These are phyloP conservation scores for Trypanosoma lewisi DNA, from an alignment of 208 protist genomes.

Conservation along the genomic window DNA sequence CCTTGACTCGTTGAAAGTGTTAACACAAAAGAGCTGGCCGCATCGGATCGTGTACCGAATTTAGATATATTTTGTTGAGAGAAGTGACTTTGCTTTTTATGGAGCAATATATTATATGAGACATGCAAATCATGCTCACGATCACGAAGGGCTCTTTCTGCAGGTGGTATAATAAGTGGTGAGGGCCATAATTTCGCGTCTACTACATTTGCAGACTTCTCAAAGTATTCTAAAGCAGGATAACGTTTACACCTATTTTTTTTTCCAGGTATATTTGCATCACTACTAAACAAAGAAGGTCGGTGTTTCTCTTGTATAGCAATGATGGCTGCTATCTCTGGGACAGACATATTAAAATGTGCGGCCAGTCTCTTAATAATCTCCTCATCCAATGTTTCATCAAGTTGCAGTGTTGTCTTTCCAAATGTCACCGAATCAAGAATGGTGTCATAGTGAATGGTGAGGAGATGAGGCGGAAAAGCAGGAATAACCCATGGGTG, in stretches of 20 bases:
- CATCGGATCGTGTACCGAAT: conserved; percentile 41
- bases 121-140: conserved; percentile 71
- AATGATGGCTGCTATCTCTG: conserved; percentile 52
- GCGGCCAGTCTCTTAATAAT: conserved; percentile 55
- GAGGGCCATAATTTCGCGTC: conserved; percentile 81
- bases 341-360: conserved; percentile 47
- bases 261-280: not conserved
- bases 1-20: conserved; percentile 56
- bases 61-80: conserved; percentile 39
- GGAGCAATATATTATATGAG: conserved; percentile 68
- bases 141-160: conserved; percentile 70
- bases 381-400: conserved; percentile 54
- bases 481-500: conserved; percentile 69
- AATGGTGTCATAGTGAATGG: conserved; percentile 66
- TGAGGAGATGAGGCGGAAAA: conserved; percentile 66
- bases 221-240: conserved; percentile 63
- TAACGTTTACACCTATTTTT: conserved; percentile 34
- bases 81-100: conserved; percentile 60
- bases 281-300: conserved; percentile 41
- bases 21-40: conserved; percentile 46
- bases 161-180: conserved; percentile 64
- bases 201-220: conserved; percentile 68
- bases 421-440: conserved; percentile 63
- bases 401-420: conserved; percentile 24
- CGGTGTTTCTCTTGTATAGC: conserved; percentile 49